Evolutionary conservation across 2,329 filamentous ascomycete species (phyloP), one percentile per base, ranked within the genome.

Genomic region (Periglandula ipomoeae): DNA sequence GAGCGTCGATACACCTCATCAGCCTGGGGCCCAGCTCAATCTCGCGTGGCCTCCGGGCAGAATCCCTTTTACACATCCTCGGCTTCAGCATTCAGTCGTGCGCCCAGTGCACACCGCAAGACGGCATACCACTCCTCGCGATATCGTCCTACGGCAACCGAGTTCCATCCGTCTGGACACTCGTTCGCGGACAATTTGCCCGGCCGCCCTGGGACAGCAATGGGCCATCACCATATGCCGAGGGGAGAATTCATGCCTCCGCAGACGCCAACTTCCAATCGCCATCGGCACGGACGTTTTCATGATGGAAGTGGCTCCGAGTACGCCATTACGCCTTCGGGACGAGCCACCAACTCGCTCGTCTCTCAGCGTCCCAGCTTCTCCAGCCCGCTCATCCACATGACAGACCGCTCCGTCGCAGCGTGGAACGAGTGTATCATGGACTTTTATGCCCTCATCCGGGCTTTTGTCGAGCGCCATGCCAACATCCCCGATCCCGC

Each of bases 401-500:
- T 68, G 52, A 67, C 62, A 3, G 64, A 68, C 32, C 59, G 58
- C 41, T 58, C 59, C 10, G 61, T 69, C 20, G 47, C 53, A 1
- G 58, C 59, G 2, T 69, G 66, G 66, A 61, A 64, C 46, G 62
- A 63, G 27, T 58, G 64, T 38, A 59, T 69, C 52, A 63, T 63
- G 55, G 63, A 67, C 10, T 61, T 69, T 32, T 69, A 69, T 51
- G 54, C 56, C 26, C 45, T 57, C 17, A 67, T 68, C 40, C 65
- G 65, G 30, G 51, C 48, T 47, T 69, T 68, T 50, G 66, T 69
- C 40, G 63, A 65, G 50, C 55, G 54, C 5, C 59, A 66, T 39
- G 65, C 66, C 38, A 58, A 58, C 49, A 53, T 61, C 15, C 61
- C 66, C 3, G 60, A 61, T 22, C 53, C 55, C n/a, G 55, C 60